A percentile compares a stretch with the other conserved stretches of the same genome.
phyloP scores from a whole-genome alignment of 257 asterid genomes.

The Nicotiana knightiana region DNA sequence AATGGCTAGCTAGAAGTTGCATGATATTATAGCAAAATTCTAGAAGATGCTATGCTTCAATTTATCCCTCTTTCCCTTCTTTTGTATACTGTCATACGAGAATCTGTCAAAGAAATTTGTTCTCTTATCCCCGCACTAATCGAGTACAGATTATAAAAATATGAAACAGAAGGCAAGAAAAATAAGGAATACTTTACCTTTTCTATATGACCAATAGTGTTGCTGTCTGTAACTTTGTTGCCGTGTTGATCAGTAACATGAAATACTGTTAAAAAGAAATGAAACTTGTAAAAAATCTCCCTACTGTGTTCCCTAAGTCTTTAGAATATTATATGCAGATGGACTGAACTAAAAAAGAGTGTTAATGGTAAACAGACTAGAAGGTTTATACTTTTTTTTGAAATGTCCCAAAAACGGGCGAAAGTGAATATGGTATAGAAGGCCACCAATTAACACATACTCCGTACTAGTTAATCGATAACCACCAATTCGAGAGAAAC shows the following conservation, averaged over 20 bases:
- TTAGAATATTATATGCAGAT: constrained; percentile 1
- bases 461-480: background rate
- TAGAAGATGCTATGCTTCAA: background rate
- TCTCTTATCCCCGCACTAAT: background rate
- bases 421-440: background rate
- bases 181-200: constrained; percentile 43
- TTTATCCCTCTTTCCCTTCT: constrained; percentile 7
- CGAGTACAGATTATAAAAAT: background rate
- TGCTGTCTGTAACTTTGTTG: constrained; percentile 59
- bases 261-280: constrained; percentile 54
- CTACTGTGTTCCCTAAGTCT: background rate
- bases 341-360: background rate
- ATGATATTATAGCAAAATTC: background rate
- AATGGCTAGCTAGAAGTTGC: background rate
- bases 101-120: background rate
- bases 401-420: background rate
- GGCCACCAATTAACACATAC: constrained; percentile 3
- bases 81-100: background rate
- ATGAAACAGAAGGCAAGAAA: constrained; percentile 1
- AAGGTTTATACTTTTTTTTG: background rate
- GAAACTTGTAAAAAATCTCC: background rate
- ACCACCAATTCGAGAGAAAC: background rate
- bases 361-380: background rate
- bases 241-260: constrained; percentile 97
- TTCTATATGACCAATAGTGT: constrained; percentile 70